Evolutionary conservation across 306 rosid species (phyloP), one percentile per base, ranked within the genome.

Genomic region (Albizia julibrissin): DNA sequence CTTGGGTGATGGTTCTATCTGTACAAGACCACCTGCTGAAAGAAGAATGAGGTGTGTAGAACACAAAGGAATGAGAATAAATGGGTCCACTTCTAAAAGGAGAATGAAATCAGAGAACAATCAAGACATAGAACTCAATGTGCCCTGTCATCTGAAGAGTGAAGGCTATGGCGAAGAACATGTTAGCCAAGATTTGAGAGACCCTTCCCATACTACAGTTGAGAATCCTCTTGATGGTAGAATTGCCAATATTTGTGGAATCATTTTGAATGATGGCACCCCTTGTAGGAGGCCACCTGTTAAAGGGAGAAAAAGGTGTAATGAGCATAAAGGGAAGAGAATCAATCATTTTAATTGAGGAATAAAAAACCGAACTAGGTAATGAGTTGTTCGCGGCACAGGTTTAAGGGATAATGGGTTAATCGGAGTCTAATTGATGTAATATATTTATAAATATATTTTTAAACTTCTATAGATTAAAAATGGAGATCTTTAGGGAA

Each of bases 1-100:
- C 47, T 70, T 86, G 59, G 86, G 76, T 65, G 84, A 89, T 73
- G 97, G 90, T 10, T 83, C 86, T 16, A n/a, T 90, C 29, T 95
- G 98, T 83, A 83, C 62, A 80, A 89, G 52, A 33, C 84, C 88
- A 61, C 97, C 98, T 26, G 91, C 68, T 54, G 88, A 83, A 74
- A 90, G 95, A 87, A 89, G 92, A 85, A 70, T 86, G 85, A 88
- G 97, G 89, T 94, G 98, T 85, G 81, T 84, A 65, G 90, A 88
- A 77, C 98, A 94, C 87, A 89, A 87, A 85, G 97, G 97, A 78
- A 89, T 89, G 97, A 92, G 81, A 85, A 64, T 76, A 79, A 83
- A 80, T 34, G 83, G 52, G 59, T 61, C 75, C 56, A 71, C 33
- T 69, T 56, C 65, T 33, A 39, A 76, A 80, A 24, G 81, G 47